Conservation (phyloP, 192 early-diverging fungal species). For the Phycomyces nitens region DNA sequence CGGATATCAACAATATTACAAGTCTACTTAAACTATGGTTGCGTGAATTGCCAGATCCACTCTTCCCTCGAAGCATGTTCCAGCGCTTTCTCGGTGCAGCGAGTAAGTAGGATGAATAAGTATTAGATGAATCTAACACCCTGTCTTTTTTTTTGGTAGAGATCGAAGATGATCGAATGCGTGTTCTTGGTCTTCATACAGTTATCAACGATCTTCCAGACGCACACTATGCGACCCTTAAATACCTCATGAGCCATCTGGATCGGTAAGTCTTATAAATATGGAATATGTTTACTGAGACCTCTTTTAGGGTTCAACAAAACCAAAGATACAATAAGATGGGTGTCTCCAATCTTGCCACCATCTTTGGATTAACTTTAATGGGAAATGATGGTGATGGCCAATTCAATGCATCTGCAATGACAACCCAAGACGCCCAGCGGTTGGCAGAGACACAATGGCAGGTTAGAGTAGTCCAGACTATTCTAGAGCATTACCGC, state of each 20-base stretch:
- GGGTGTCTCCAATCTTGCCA: slow-evolving; percentile 80
- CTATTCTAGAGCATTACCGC: slow-evolving; percentile 56
- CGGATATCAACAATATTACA: slow-evolving; percentile 82
- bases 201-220: slow-evolving; percentile 73
- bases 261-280: slow-evolving; percentile 55
- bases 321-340: slow-evolving; percentile 84
- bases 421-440: slow-evolving; percentile 27
- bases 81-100: slow-evolving; percentile 69
- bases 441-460: slow-evolving; percentile 56
- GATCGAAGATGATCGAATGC: slow-evolving; percentile 58
- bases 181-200: slow-evolving; percentile 69
- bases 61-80: slow-evolving; percentile 70
- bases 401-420: neutral
- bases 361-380: slow-evolving; percentile 92
- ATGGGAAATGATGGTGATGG: slow-evolving; percentile 42
- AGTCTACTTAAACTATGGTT: slow-evolving; percentile 92
- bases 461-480: slow-evolving; percentile 64
- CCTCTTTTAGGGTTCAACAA: slow-evolving; percentile 57
- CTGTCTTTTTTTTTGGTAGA: slow-evolving; percentile 42
- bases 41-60: slow-evolving; percentile 85
- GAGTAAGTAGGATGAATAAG: slow-evolving; percentile 43
- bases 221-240: slow-evolving; percentile 80
- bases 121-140: no score
- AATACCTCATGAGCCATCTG: slow-evolving; percentile 78
- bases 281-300: neutral